These are phyloP conservation scores for Penicillium corylophilum DNA, from an alignment of 2,329 filamentous ascomycete genomes.

Conservation along the genomic window DNA sequence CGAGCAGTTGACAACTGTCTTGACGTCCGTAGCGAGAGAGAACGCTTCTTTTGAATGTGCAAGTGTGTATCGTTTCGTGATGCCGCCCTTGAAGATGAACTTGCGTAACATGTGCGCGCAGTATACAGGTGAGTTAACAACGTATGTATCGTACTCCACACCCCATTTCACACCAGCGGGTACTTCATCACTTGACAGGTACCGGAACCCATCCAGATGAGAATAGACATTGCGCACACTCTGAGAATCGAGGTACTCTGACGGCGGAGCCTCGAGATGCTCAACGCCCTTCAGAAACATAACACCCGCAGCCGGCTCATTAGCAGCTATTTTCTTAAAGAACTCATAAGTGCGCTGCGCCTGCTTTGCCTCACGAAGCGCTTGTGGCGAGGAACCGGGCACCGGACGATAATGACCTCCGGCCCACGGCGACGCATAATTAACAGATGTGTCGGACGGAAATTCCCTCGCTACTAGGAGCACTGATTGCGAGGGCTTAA, in stretches of 20 bases:
- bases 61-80: constrained; percentile 28
- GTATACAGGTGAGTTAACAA: constrained; percentile 47
- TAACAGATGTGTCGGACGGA: constrained; percentile 39
- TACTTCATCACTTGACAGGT: constrained; percentile 29
- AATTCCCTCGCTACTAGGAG: constrained; percentile 44
- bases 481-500: constrained; percentile 30
- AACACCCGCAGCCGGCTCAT: constrained; percentile 40
- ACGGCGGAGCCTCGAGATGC: constrained; percentile 41
- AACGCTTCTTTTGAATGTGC: constrained; percentile 39
- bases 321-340: constrained; percentile 36
- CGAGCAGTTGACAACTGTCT: constrained; percentile 47
- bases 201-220: constrained; percentile 37
- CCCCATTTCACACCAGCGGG: constrained; percentile 42
- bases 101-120: constrained; percentile 41
- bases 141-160: constrained; percentile 42
- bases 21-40: constrained; percentile 32
- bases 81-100: constrained; percentile 42
- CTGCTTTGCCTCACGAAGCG: constrained; percentile 37
- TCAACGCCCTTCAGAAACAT: constrained; percentile 41
- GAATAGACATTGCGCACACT: constrained; percentile 31
- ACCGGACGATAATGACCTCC: constrained; percentile 50
- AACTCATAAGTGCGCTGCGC: constrained; percentile 39
- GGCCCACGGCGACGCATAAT: constrained; percentile 49
- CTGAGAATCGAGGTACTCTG: constrained; percentile 33
- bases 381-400: constrained; percentile 39